Evolutionary conservation across 768 basidiomycete species (phyloP), one percentile per base, ranked within the genome.

Genomic region (Trametes cubensis): DNA sequence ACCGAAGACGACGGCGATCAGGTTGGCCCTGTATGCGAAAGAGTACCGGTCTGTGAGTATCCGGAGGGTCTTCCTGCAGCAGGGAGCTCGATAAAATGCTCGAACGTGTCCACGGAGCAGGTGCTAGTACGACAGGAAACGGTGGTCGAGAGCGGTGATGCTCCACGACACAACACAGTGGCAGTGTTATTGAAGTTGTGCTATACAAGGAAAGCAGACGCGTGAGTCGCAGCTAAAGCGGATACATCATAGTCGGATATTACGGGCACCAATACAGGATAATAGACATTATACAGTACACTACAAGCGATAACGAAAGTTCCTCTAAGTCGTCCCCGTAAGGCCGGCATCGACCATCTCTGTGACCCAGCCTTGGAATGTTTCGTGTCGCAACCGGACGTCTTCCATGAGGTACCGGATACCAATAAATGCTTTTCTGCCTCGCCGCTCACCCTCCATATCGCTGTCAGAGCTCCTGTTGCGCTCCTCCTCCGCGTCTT

Each of bases 371-470:
- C 77, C 77, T 75, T 80, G 82, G 67, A 87, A 74, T 5, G 73
- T 72, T 47, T 89, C 85, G 67, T 92, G 88, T 51, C 80, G 80
- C 59, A 92, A 81, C 67, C 82, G 78, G 15, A 94, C 84, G 34
- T 79, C 81, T 64, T 88, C 84, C 76, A 94, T 67, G 66, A 87
- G 76, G 60, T 77, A 79, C 64, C 87, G 72, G n/a, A 80, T 79
- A 13, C 82, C 80, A 26, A 82, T 75, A 67, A 94, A 95, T 13
- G 89, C 91, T 67, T 80, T 85, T 65, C 86, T 79, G 15, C 92
- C 93, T 50, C 81, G 81, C 61, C 83, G 76, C 69, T 90, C 87
- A 10, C 90, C 90, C 70, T 93, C 90, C 55, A 72, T 76, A 62
- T 88, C 89, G 38, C 75, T 77, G 13, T 70, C 75, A 14, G 66